Evolutionary conservation across 495 filamentous ascomycete genomes (phyloP), one percentile per base, ranked within the genome.

Genomic region (Terfezia boudieri): DNA sequence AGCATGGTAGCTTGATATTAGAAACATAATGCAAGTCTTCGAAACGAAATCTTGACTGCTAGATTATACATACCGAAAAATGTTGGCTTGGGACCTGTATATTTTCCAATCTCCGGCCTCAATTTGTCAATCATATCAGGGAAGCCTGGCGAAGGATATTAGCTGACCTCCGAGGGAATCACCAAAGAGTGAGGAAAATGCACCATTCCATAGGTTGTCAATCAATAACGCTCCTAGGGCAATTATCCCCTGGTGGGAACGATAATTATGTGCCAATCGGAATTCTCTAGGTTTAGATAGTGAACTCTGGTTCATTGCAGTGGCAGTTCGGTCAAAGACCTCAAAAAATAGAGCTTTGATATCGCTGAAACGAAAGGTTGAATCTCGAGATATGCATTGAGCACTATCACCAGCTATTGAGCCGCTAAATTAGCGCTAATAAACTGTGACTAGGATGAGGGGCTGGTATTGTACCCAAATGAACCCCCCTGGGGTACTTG

Each of bases 241-340:
- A 36, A 73, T 54, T 37, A 73, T 73, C 2, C 70, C 71, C 51
- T 71, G 65, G 32, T 73, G 70, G 0, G 70, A 71, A 3, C 71
- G 67, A 36, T 70, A 73, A 37, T 73, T 73, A 37, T 63, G 61
- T 2, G 58, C 58, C 4, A 72, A 51, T 4, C 58, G 55, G 46
- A 66, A 70, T 22, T 65, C 57, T 5, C 5, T 38, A 22, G 70
- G 70, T 26, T 53, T 58, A 2, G 62, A 57, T 9, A 65, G 55
- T 1, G 56, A 54, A 23, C 32, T 55, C 36, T 65, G 58, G 9
- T 60, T 63, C 14, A 50, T 57, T 0, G 55, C 22, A 2, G 37
- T 20, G 14, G 53, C 55, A 22, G 49, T 52, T 14, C 26, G 37
- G 1, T 58, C 54, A 52, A 70, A 71, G 17, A 64, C 61, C 8